Evolutionary conservation across 2,329 filamentous ascomycete genomes (phyloP).

Genomic region (Ramularia endophylla): DNA sequence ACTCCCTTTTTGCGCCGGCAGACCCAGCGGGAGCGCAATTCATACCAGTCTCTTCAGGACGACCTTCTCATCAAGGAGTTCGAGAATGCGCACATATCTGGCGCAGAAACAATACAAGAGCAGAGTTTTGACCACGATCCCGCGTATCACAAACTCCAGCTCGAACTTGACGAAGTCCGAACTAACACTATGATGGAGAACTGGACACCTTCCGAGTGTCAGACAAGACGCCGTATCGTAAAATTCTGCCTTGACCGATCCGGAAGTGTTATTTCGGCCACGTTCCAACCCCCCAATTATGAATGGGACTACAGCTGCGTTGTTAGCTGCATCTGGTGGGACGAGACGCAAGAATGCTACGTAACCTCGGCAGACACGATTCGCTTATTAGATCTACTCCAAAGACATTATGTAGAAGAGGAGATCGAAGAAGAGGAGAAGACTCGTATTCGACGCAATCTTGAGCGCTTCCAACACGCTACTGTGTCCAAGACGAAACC

Average conservation of each 20-base stretch:
- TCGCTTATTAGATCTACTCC: constrained; percentile 85
- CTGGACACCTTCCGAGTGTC: constrained; percentile 78
- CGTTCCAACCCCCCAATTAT: constrained; percentile 69
- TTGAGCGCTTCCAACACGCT: constrained; percentile 86
- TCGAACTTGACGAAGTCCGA: constrained; percentile 82
- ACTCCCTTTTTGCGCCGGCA: too few species aligned
- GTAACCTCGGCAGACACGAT: constrained; percentile 99
- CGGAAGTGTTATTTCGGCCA: constrained; percentile 73
- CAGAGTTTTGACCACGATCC: constrained; percentile 44
- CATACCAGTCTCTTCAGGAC: too few species aligned
- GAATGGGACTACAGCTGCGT: constrained; percentile 80
- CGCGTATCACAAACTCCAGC: constrained; percentile 62
- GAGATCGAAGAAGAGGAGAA: constrained; percentile 96
- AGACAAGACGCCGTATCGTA: constrained; percentile 74
- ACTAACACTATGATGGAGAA: constrained; percentile 74
- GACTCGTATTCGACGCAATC: constrained; percentile 91
- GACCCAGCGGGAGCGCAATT: too few species aligned
- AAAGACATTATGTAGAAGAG: constrained; percentile 69
- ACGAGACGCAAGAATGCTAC: constrained; percentile 81
- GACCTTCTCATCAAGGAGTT: too few species aligned
- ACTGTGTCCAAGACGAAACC: constrained; percentile 90
- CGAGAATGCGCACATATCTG: too few species aligned
- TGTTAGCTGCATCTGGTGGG: constrained; percentile 97
- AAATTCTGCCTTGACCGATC: constrained; percentile 78
- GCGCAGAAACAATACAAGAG: too few species aligned